A percentile compares a stretch with the other conserved stretches of the same genome.
phyloP scores from a whole-genome alignment of 2,329 filamentous ascomycete genomes.

The Aureobasidium sp. region DNA sequence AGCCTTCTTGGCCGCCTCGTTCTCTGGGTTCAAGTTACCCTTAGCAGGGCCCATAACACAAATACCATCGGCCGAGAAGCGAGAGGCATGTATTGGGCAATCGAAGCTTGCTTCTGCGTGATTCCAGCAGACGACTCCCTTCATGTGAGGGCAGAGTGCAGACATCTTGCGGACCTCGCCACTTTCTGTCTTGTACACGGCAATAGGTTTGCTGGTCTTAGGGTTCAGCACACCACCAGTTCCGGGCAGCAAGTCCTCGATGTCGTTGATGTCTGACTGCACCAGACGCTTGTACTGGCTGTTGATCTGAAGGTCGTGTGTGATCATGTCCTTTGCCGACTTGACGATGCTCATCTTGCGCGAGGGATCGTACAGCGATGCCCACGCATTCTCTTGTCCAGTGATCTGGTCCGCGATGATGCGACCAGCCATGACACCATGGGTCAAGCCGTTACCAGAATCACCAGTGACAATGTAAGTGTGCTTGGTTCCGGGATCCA shows the following conservation, averaged over 20 bases:
- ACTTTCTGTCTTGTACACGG: slow-evolving; percentile 49
- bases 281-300: slow-evolving; percentile 47
- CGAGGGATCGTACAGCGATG: slow-evolving; percentile 42
- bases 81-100: slow-evolving; percentile 41
- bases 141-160: slow-evolving; percentile 48
- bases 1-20: slow-evolving; percentile 21
- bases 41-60: slow-evolving; percentile 35
- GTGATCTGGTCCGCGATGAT: slow-evolving; percentile 48
- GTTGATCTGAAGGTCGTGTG: slow-evolving; percentile 48
- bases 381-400: slow-evolving; percentile 42
- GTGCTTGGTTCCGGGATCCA: slow-evolving; percentile 43
- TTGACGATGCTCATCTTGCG: slow-evolving; percentile 38
- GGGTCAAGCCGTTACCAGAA: slow-evolving; percentile 49
- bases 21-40: slow-evolving; percentile 25
- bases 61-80: slow-evolving; percentile 36
- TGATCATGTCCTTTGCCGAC: slow-evolving; percentile 37
- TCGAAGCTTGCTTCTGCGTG: slow-evolving; percentile 45
- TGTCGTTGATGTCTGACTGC: slow-evolving; percentile 47
- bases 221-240: slow-evolving; percentile 46
- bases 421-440: slow-evolving; percentile 44
- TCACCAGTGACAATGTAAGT: slow-evolving; percentile 50
- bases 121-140: slow-evolving; percentile 51
- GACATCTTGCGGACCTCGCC: slow-evolving; percentile 44
- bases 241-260: slow-evolving; percentile 44
- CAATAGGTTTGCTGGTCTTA: slow-evolving; percentile 39